Evolutionary conservation across 2,329 filamentous ascomycete genomes (phyloP).

Genomic region (Pyrenophora teres): DNA sequence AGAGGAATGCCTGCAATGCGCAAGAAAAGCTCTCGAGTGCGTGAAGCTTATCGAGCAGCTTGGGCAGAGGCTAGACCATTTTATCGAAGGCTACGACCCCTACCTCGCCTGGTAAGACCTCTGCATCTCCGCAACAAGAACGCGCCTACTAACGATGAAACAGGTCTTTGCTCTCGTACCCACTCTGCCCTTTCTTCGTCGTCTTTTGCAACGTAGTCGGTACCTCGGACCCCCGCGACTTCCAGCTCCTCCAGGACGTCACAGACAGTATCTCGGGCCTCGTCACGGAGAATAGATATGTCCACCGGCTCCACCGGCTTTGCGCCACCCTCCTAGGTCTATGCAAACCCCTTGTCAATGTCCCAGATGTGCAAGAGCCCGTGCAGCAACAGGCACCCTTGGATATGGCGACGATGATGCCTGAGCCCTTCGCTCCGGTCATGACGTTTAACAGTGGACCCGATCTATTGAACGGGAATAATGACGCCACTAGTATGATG

Average conservation of each 20-base stretch:
- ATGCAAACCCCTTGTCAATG: slow-evolving; percentile 36
- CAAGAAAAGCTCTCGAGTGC: slow-evolving; percentile 38
- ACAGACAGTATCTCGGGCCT: slow-evolving; percentile 34
- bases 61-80: slow-evolving; percentile 31
- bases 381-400: background rate
- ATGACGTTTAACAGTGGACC: slow-evolving; percentile 1
- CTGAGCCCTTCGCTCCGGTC: background rate
- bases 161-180: slow-evolving; percentile 44
- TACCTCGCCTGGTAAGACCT: slow-evolving; percentile 35
- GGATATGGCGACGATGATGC: background rate
- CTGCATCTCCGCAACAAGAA: background rate
- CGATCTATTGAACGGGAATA: background rate
- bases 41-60: slow-evolving; percentile 32
- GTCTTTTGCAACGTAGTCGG: slow-evolving; percentile 47
- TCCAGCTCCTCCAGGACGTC: slow-evolving; percentile 38
- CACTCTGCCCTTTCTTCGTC: slow-evolving; percentile 43
- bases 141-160: slow-evolving; percentile 7
- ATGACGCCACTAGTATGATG: slow-evolving; percentile 10
- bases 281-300: slow-evolving; percentile 38
- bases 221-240: slow-evolving; percentile 38
- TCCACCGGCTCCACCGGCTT: slow-evolving; percentile 34
- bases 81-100: slow-evolving; percentile 38
- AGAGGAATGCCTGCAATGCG: slow-evolving; percentile 39
- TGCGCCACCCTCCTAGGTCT: slow-evolving; percentile 37
- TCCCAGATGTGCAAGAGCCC: background rate